A percentile compares a stretch with the other conserved stretches of the same genome.
These are phyloP conservation scores for Mycena vulgaris DNA, from an alignment of 768 basidiomycete genomes.

Conservation along the genomic window DNA sequence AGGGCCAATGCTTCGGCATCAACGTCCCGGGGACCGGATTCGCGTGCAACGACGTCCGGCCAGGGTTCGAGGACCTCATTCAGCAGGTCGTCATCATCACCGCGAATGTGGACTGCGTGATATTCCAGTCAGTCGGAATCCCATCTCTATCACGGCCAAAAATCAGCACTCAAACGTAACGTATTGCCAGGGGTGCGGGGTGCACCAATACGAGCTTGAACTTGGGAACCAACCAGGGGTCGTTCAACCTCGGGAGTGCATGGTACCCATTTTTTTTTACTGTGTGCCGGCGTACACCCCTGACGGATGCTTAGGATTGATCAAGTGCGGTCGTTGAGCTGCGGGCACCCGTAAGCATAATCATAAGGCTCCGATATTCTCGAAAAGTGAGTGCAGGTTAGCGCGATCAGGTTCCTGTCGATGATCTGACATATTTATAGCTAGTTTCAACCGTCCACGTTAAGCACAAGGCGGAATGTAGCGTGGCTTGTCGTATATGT, in stretches of 20 bases:
- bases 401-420: conserved; percentile 23
- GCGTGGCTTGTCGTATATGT: conserved; percentile 22
- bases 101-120: conserved; percentile 23
- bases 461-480: conserved; percentile 26
- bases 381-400: conserved; percentile 27
- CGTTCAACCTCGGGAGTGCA: conserved; percentile 24
- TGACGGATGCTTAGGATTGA: conserved; percentile 28
- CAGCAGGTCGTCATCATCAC: conserved; percentile 30
- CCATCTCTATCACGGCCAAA: conserved; percentile 24
- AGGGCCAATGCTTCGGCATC: conserved; percentile 29
- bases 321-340: conserved; percentile 26
- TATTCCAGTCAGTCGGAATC: conserved; percentile 28
- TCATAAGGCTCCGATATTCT: conserved; percentile 22
- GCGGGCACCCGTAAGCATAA: conserved; percentile 21
- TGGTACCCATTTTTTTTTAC: conserved; percentile 19
- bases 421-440: conserved; percentile 25
- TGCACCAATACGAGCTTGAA: conserved; percentile 25
- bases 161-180: conserved; percentile 22
- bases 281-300: conserved; percentile 23
- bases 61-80: conserved; percentile 23
- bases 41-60: conserved; percentile 28
- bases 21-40: conserved; percentile 20
- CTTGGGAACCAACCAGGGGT: conserved; percentile 18
- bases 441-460: conserved; percentile 21
- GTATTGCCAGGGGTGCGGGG: conserved; percentile 25